Conservation (phyloP, 768 basidiomycete species). For the Guyanaporus albipodus region DNA sequence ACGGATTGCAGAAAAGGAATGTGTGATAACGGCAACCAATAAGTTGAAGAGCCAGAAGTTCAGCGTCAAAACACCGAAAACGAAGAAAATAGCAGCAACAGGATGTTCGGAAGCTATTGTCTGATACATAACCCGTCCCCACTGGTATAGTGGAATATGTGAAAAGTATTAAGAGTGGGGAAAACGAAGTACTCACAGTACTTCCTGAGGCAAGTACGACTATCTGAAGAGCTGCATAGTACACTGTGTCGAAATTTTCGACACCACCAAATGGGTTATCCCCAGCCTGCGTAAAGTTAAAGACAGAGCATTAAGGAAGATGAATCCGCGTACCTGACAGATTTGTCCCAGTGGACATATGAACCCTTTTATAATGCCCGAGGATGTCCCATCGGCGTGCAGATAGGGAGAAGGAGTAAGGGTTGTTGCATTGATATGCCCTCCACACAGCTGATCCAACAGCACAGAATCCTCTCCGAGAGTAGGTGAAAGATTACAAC, state of each 20-base stretch:
- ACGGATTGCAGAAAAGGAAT: constrained; percentile 86
- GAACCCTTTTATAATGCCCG: constrained; percentile 66
- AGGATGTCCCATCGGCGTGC: constrained; percentile 34
- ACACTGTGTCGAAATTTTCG: constrained; percentile 87
- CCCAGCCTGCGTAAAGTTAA: constrained; percentile 42
- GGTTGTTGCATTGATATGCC: constrained; percentile 62
- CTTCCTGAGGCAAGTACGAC: constrained; percentile 79
- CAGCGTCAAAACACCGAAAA: constrained; percentile 76
- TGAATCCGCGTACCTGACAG: constrained; percentile 54
- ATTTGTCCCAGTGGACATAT: constrained; percentile 85
- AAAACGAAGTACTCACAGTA: constrained; percentile 46
- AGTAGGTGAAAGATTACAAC: constrained; percentile 52
- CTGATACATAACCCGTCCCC: constrained; percentile 79
- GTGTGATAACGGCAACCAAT: constrained; percentile 94
- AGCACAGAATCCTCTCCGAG: constrained; percentile 49
- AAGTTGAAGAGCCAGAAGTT: constrained; percentile 95
- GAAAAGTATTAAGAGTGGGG: background rate
- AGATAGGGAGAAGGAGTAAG: constrained; percentile 45
- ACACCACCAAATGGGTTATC: constrained; percentile 62
- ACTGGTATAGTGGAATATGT: constrained; percentile 40
- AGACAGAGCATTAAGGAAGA: background rate
- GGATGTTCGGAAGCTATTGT: constrained; percentile 91
- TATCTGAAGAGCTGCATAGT: constrained; percentile 76
- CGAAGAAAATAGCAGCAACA: constrained; percentile 83
- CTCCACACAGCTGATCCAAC: constrained; percentile 72